Evolutionary conservation across 2,329 filamentous ascomycete species (phyloP), one percentile per base, ranked within the genome.

Genomic region (Colletotrichum lini): DNA sequence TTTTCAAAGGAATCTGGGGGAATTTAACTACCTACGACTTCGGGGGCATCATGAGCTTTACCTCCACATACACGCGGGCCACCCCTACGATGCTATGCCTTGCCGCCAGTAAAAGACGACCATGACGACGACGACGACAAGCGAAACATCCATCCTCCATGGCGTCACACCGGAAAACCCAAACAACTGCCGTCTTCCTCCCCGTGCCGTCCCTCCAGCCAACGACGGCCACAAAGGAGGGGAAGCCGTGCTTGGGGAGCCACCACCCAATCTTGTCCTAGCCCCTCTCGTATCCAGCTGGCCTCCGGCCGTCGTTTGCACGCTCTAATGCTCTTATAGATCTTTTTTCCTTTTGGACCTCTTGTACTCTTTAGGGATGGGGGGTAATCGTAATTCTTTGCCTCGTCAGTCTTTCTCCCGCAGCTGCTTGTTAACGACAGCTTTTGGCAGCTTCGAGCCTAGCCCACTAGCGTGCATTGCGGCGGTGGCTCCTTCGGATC

Each of bases 321-420:
- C 70, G 70, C 61, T 72, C 70, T 72, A 72, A 65, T 70, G 66
- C 70, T 72, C 70, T 72, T 72, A 30, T 69, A 70, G 70, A 70
- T 72, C 49, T 70, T 70, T 59, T 65, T 49, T 47, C 62, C 61
- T 65, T 70, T 70, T 58, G 66, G 49, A 64, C 59, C 61, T 70
- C 70, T 72, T 65, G 45, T 65, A 66, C 60, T 72, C 70, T 72
- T 69, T 72, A 50, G 44, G 65, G 59, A 52, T 59, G 49, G 66
- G 30, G 59, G 66, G 59, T 72, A 65, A 60, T 70, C 70, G 70
- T 72, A 70, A 72, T 49, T 72, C 70, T 70, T 72, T 70, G 65
- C 70, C 61, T 72, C 70, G 66, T 71, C 68, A 71, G 56, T 72
- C 59, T 70, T 70, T 56, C 44, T 71, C 67, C 70, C 57, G 70